Evolutionary conservation across 768 basidiomycete genomes (phyloP).

Genomic region (Amyloporia xantha): DNA sequence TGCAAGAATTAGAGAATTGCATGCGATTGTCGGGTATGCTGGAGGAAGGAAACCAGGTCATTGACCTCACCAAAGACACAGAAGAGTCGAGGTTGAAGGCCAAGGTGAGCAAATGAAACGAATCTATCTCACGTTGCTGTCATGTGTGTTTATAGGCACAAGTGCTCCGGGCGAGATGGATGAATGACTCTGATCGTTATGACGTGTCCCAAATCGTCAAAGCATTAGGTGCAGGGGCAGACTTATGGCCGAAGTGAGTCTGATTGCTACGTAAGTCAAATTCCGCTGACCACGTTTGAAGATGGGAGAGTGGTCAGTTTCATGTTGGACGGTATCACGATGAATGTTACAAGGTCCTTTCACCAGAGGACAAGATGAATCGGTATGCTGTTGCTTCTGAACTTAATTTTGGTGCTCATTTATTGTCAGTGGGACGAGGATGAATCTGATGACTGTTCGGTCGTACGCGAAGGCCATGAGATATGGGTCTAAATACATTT

Average conservation of each 20-base stretch:
- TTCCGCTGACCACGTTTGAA: too few relatives aligned
- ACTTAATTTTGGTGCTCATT: constrained; percentile 2
- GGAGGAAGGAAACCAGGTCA: neutral
- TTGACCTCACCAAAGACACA: constrained; percentile 7
- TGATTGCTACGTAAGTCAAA: too few relatives aligned
- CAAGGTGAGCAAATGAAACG: constrained; percentile 8
- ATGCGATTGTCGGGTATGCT: constrained; percentile 35
- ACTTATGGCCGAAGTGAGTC: constrained; percentile 39
- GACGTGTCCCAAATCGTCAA: constrained; percentile 56
- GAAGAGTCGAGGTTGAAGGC: constrained; percentile 5
- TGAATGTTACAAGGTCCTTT: constrained; percentile 55
- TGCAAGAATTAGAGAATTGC: constrained; percentile 79
- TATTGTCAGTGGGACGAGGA: constrained; percentile 44
- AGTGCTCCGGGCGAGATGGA: constrained; percentile 84
- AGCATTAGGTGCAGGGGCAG: constrained; percentile 46
- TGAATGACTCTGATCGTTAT: constrained; percentile 82
- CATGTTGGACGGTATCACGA: constrained; percentile 89
- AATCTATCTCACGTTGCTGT: too few relatives aligned
- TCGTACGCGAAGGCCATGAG: constrained; percentile 65
- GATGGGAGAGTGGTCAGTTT: constrained; percentile 83
- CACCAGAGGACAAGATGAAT: constrained; percentile 33
- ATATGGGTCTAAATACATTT: constrained; percentile 90
- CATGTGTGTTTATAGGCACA: constrained; percentile 45
- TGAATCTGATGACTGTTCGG: constrained; percentile 61
- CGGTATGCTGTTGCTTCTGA: constrained; percentile 22